phyloP scores from a whole-genome alignment of 345 rosid species.

The Lepidium aucheri region DNA sequence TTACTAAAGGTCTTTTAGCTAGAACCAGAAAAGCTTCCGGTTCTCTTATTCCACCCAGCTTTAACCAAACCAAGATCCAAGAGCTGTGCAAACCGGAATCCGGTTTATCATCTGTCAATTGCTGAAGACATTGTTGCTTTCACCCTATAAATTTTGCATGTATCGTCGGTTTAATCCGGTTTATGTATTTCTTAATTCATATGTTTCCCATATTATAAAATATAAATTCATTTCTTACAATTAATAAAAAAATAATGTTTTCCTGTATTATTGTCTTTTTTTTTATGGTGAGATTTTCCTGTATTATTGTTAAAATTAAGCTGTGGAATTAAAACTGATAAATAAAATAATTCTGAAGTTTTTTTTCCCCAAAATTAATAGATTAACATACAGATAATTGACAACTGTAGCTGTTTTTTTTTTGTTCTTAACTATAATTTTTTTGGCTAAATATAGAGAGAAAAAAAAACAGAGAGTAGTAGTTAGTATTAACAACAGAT shows the following conservation, averaged over 20 bases:
- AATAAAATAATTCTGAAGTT: neutral
- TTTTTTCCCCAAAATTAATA: neutral
- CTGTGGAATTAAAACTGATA: neutral
- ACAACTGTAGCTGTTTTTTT: neutral
- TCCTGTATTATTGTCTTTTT: too few relatives aligned
- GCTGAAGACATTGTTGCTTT: neutral
- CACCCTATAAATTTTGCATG: too few relatives aligned
- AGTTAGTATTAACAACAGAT: neutral
- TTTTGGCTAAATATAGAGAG: neutral
- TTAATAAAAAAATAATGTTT: too few relatives aligned
- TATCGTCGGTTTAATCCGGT: too few relatives aligned
- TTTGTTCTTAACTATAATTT: neutral
- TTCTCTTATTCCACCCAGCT: constrained; percentile 55
- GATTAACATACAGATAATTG: neutral
- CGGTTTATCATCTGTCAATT: constrained; percentile 17
- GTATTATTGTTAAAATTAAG: neutral
- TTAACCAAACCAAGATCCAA: constrained; percentile 36
- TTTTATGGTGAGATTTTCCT: too few relatives aligned
- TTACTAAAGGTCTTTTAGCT: constrained; percentile 73
- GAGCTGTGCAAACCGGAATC: constrained; percentile 19
- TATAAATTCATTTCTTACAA: too few relatives aligned
- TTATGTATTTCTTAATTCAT: too few relatives aligned
- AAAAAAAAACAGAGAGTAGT: too few relatives aligned
- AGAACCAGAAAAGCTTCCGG: constrained; percentile 49
- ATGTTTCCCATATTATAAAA: too few relatives aligned